Evolutionary conservation across 1,139 yeast species (phyloP).

Genomic region (Pneumocystis canis): DNA sequence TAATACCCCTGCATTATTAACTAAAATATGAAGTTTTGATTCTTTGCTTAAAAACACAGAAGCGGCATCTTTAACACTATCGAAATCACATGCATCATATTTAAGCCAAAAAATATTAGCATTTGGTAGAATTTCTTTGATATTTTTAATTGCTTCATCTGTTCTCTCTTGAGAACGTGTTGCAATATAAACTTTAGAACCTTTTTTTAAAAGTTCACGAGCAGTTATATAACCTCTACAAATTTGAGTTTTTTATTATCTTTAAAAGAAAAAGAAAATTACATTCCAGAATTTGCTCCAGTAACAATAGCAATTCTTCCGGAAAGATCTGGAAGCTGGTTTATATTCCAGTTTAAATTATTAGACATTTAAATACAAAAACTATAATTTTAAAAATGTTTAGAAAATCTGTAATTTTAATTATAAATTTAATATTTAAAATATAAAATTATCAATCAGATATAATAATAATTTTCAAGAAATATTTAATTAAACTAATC

Average conservation of each 20-base stretch:
- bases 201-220: constrained; percentile 21
- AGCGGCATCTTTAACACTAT: constrained; percentile 13
- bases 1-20: constrained; percentile 16
- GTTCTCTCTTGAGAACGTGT: constrained; percentile 30
- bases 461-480: too few relatives aligned
- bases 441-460: too few relatives aligned
- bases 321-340: constrained; percentile 32
- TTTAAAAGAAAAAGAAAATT: background rate
- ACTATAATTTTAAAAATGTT: background rate
- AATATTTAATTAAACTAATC: too few relatives aligned
- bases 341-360: constrained; percentile 24
- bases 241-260: background rate
- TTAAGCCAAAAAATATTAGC: constrained; percentile 18
- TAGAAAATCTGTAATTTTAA: background rate
- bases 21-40: constrained; percentile 13
- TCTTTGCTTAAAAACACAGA: constrained; percentile 12
- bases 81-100: constrained; percentile 34
- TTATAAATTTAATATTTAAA: background rate
- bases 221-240: constrained; percentile 17
- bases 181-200: constrained; percentile 32
- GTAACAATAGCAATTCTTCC: constrained; percentile 23
- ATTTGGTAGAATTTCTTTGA: constrained; percentile 21
- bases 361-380: constrained; percentile 1
- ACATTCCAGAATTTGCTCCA: constrained; percentile 13
- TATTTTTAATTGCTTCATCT: constrained; percentile 24